phyloP scores from a whole-genome alignment of 164 flowering plant genomes.

The Vitis cinerea region DNA sequence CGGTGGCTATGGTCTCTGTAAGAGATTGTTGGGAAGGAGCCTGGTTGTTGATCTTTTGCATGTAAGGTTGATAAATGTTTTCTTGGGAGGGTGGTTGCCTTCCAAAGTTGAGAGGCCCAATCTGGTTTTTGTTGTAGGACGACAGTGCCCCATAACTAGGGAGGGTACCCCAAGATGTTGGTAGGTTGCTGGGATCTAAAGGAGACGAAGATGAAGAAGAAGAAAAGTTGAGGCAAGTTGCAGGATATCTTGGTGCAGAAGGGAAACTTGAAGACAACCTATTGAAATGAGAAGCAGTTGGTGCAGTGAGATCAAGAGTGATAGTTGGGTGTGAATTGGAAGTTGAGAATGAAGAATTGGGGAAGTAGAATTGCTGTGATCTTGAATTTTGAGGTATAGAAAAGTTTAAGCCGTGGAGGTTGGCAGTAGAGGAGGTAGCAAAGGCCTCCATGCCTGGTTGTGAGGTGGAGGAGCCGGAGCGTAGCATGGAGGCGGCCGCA shows the following conservation, averaged over 20 bases:
- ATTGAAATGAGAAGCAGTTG: constrained; percentile 12
- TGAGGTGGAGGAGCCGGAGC: neutral
- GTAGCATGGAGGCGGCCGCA: constrained; percentile 7
- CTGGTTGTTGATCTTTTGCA: neutral
- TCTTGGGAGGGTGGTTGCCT: constrained; percentile 13
- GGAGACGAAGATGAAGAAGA: constrained; percentile 13
- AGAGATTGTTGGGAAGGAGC: constrained; percentile 12
- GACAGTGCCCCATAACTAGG: neutral
- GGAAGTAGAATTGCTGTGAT: constrained; percentile 6
- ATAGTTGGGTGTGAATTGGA: constrained; percentile 30
- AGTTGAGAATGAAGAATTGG: constrained; percentile 25
- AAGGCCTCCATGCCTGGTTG: constrained; percentile 3
- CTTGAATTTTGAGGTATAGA: neutral
- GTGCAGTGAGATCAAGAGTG: constrained; percentile 35
- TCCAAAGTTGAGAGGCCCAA: constrained; percentile 1
- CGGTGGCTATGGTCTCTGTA: constrained; percentile 27
- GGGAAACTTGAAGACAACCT: constrained; percentile 8
- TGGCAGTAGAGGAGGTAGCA: neutral
- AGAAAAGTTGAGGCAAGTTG: constrained; percentile 17
- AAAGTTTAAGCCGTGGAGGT: constrained; percentile 1
- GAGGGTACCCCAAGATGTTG: neutral
- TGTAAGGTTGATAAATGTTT: neutral
- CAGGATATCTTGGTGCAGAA: constrained; percentile 6
- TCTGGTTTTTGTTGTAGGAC: neutral
- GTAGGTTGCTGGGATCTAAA: neutral